Evolutionary conservation across 768 basidiomycete species (phyloP).

Genomic region (Serendipita sp.): DNA sequence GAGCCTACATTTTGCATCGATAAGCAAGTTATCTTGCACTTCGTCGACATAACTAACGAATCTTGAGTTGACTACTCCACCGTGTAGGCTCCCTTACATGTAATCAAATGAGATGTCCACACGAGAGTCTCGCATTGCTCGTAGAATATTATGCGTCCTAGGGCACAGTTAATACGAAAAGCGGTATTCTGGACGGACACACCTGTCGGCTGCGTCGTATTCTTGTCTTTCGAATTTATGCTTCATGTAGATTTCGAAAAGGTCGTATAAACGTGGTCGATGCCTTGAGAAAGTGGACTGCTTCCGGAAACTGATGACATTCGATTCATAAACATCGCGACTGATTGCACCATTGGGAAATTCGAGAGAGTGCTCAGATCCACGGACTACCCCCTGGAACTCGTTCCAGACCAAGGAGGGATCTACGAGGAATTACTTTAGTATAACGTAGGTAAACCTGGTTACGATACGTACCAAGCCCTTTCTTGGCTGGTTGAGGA

Average conservation of each 20-base stretch:
- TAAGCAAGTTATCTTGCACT: slow-evolving; percentile 52
- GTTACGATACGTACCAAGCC: slow-evolving; percentile 27
- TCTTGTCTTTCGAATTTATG: slow-evolving; percentile 28
- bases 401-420: slow-evolving; percentile 48
- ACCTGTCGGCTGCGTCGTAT: slow-evolving; percentile 44
- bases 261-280: slow-evolving; percentile 30
- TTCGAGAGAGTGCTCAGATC: slow-evolving; percentile 38
- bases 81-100: background rate
- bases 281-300: slow-evolving; percentile 39
- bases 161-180: slow-evolving; percentile 19
- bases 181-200: slow-evolving; percentile 22
- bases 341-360: slow-evolving; percentile 26
- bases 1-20: slow-evolving; percentile 40
- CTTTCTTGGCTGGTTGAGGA: slow-evolving; percentile 32
- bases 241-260: slow-evolving; percentile 38
- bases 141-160: slow-evolving; percentile 29
- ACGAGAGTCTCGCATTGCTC: slow-evolving; percentile 29
- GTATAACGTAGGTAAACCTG: background rate
- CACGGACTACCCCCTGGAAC: slow-evolving; percentile 47
- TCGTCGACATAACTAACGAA: slow-evolving; percentile 52
- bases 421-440: slow-evolving; percentile 23
- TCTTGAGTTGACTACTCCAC: background rate
- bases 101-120: background rate
- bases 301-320: slow-evolving; percentile 30
- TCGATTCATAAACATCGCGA: slow-evolving; percentile 24